Evolutionary conservation across 352 stramenopile species (phyloP), one percentile per base, ranked within the genome.

Genomic region (Halophytophthora batemanensis): DNA sequence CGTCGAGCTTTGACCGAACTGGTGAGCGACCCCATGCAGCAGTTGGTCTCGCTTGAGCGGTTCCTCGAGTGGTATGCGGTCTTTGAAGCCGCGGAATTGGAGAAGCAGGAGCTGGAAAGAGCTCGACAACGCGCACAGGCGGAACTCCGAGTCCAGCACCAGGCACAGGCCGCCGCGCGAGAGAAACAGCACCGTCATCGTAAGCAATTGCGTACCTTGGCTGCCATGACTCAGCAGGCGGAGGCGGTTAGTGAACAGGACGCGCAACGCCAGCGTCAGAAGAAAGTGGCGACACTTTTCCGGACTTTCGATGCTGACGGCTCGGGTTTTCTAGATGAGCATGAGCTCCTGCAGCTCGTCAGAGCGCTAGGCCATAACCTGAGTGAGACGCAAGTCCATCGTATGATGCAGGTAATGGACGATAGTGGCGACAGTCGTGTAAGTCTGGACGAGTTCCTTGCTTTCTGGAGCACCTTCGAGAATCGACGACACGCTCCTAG

Each of bases 401-500:
- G 83, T 18, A 86, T 88, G 69, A 66, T 88, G 54, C 41, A 52
- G 17, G 60, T 68, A 12, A 90, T 90, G 51, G 80, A 88, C 41
- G 69, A 62, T 0, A 87, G 75, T 36, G 77, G 77, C 28, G 77
- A 88, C 47, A 58, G 63, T 8, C 63, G 63, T 1, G 66, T 90
- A 31, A 87, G 70, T 34, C 43, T 87, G 6, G 70, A 77, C 47
- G 80, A 90, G 48, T 86, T 90, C 48, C 44, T 81, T 17, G 69
- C 71, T 2, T 88, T 87, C 49, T 90, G 80, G 80, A 81, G 62
- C 33, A 62, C 74, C 14, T 88, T 85, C 22, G 63, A 86, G 49
- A 60, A 70, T 21, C 37, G 50, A 17, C 49, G 57, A 13, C 45
- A 61, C 8, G 39, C 40, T 11, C 17, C 35, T 45, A 54, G 40